Evolutionary conservation across 352 stramenopile genomes (phyloP), one percentile per base, ranked within the genome.

Genomic region (Phytophthora sansomeana): DNA sequence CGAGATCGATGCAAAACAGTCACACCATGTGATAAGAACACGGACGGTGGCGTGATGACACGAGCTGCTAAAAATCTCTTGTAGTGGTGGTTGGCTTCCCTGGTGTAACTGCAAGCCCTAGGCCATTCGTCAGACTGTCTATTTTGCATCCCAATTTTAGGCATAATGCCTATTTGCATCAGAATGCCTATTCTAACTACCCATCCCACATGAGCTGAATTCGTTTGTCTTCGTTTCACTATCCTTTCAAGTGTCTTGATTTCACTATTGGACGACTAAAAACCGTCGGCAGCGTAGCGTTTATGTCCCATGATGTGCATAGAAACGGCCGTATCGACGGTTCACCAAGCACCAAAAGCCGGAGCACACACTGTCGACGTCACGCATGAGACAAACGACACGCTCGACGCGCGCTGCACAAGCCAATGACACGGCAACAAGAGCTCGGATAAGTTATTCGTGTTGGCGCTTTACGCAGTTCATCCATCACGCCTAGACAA

Each of bases 331-430:
- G 13, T 61, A 6, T 41, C 38, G 54, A 29, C 54, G 52, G 53
- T 57, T 54, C 61, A 63, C 61, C 61, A 69, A 69, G 51, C 52
- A 69, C 52, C 61, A 69, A 69, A 67, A 69, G 35, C 26, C 30
- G 16, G 52, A 44, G 26, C 6, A 44, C 14, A 43, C 36, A 3
- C 14, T 6, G 38, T 36, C 58, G 41, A 56, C 50, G 51, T 67
- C 59, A 67, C 32, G 29, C 32, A 17, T 68, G 61, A 19, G 47
- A 63, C 61, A 68, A 55, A 35, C 17, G 50, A 57, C 49, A 61
- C 58, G 48, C 47, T 55, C 44, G 10, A 16, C 1, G 5, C 26
- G 21, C 43, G 13, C 14, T 48, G 41, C 44, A 39, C 5, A 14
- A 55, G 47, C 60, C 39, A 63, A 64, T 59, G 61, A 48, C 47